Evolutionary conservation across 441 rosid genomes (phyloP).

Genomic region (Adansonia grandidieri): DNA sequence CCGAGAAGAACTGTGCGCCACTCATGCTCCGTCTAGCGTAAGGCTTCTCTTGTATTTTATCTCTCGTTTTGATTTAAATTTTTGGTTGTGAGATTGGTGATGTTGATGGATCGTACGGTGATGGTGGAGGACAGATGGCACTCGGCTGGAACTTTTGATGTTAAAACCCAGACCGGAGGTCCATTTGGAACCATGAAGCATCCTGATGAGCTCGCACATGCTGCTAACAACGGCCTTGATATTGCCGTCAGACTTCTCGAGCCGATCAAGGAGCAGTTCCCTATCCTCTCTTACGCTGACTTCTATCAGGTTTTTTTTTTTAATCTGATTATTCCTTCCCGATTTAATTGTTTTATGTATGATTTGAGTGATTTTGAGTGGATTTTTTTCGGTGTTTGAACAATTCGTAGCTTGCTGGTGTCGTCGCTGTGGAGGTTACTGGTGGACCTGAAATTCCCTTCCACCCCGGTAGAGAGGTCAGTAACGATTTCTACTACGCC

Average conservation of each 20-base stretch:
- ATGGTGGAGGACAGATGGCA: conserved; percentile 69
- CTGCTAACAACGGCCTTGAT: conserved; percentile 82
- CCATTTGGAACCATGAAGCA: conserved; percentile 90
- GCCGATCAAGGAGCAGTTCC: conserved; percentile 84
- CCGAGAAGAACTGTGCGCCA: conserved; percentile 94
- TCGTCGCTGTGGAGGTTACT: conserved; percentile 84
- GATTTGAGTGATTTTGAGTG: neutral
- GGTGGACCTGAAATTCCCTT: conserved; percentile 97
- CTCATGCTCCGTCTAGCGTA: conserved; percentile 95
- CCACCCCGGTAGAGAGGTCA: conserved; percentile 96
- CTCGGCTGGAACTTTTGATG: conserved; percentile 93
- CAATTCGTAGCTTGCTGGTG: conserved; percentile 75
- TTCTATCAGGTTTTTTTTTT: conserved; percentile 64
- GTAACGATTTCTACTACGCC: conserved; percentile 23
- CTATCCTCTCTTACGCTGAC: conserved; percentile 66
- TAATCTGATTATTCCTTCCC: neutral
- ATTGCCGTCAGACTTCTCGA: conserved; percentile 76
- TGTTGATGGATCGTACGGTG: neutral
- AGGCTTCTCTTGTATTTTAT: neutral
- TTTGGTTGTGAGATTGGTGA: neutral
- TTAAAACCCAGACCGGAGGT: conserved; percentile 77
- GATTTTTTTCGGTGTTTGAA: neutral
- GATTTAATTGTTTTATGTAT: neutral
- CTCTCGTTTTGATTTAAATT: neutral
- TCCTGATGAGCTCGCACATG: conserved; percentile 70